phyloP scores from a whole-genome alignment of 2,329 filamentous ascomycete species.

The Chrysosphaeria jannelii region DNA sequence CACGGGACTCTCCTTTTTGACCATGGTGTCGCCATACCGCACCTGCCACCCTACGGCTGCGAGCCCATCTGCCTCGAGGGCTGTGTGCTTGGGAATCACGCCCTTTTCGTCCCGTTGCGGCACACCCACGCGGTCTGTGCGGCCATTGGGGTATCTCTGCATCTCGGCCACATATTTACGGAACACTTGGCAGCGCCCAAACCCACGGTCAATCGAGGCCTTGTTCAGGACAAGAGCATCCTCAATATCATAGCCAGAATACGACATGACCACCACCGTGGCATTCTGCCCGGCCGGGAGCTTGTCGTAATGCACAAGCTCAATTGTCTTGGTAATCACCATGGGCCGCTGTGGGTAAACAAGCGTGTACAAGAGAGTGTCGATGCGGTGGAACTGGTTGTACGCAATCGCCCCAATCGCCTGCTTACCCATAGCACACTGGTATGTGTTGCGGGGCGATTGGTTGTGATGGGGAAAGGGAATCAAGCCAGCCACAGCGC shows the following conservation, averaged over 20 bases:
- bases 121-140: constrained; percentile 31
- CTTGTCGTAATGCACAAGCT: constrained; percentile 90
- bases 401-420: constrained; percentile 94
- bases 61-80: constrained; percentile 62
- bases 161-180: constrained; percentile 71
- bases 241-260: constrained; percentile 97
- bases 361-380: constrained; percentile 83
- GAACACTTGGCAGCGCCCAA: constrained; percentile 93
- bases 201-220: constrained; percentile 77
- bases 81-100: constrained; percentile 34
- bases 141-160: constrained; percentile 70
- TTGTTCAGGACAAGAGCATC: constrained; percentile 94
- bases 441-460: constrained; percentile 92
- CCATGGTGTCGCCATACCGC: constrained; percentile 51
- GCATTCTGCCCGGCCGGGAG: constrained; percentile 91
- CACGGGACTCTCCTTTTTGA: constrained; percentile 66
- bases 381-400: constrained; percentile 91
- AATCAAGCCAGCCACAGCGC: constrained; percentile 83
- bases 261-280: constrained; percentile 96
- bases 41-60: constrained; percentile 64
- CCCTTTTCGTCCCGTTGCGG: constrained; percentile 28
- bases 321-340: constrained; percentile 90
- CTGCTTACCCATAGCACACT: constrained; percentile 99
- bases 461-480: constrained; percentile 98
- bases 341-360: constrained; percentile 95